A percentile compares a stretch with the other conserved stretches of the same genome.
These are phyloP conservation scores for Geotrichum phurueaensis DNA, from an alignment of 1,139 yeast genomes.

Conservation along the genomic window DNA sequence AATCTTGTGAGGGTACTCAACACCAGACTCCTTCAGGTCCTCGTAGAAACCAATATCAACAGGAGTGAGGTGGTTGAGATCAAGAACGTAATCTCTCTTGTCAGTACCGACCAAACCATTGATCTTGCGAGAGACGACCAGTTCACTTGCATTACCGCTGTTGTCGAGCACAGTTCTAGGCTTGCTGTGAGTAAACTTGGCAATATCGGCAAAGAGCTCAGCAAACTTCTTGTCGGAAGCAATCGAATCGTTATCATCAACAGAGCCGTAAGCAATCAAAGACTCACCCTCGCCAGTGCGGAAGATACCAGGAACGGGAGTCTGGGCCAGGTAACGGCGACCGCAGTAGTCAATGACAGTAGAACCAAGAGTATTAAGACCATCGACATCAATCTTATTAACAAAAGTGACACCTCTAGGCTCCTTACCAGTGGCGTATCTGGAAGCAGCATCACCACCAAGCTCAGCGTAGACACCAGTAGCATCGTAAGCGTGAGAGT, in stretches of 20 bases:
- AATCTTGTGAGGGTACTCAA: conserved; percentile 78
- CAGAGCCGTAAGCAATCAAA: conserved; percentile 67
- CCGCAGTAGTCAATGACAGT: conserved; percentile 87
- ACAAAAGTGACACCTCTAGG: conserved; percentile 63
- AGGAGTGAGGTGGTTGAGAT: conserved; percentile 78
- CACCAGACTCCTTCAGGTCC: conserved; percentile 41
- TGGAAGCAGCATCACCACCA: conserved; percentile 85
- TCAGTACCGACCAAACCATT: conserved; percentile 87
- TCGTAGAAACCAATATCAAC: conserved; percentile 74
- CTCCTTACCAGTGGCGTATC: conserved; percentile 76
- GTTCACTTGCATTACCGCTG: conserved; percentile 39
- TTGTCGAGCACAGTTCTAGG: conserved; percentile 52
- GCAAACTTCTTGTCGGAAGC: conserved; percentile 48
- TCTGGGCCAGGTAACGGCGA: conserved; percentile 58
- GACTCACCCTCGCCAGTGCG: conserved; percentile 42
- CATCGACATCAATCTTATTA: conserved; percentile 59
- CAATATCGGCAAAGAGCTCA: conserved; percentile 53
- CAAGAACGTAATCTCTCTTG: conserved; percentile 77
- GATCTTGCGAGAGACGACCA: conserved; percentile 60
- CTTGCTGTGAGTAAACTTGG: conserved; percentile 74
- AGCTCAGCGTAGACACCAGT: conserved; percentile 55
- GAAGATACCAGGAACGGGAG: conserved; percentile 83
- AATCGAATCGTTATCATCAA: conserved; percentile 51
- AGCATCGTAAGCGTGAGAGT: conserved; percentile 73
- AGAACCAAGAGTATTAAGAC: conserved; percentile 67